Evolutionary conservation across 176 grass and related monocot species (phyloP).

Genomic region (Oryza nivara): DNA sequence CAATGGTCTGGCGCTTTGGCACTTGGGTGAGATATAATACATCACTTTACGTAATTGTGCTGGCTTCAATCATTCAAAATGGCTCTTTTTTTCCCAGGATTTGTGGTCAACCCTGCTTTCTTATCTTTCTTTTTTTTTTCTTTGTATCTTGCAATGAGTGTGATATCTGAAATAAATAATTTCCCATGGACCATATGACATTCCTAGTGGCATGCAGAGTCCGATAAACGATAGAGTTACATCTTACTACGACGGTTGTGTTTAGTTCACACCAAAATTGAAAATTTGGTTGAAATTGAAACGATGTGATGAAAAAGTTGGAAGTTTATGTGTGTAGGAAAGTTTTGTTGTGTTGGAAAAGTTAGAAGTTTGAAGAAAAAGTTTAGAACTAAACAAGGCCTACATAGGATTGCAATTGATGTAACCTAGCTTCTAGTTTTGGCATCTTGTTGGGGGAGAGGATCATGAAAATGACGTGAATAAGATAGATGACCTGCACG

Average conservation of each 20-base stretch:
- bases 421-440: slow-evolving; percentile 1
- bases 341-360: too few species aligned
- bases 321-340: too few species aligned
- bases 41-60: background rate
- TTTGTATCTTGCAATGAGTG: background rate
- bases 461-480: slow-evolving; percentile 5
- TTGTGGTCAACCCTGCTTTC: background rate
- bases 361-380: too few species aligned
- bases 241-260: background rate
- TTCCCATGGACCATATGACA: background rate
- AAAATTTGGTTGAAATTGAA: too few species aligned
- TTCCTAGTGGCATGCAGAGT: background rate
- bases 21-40: slow-evolving; percentile 70
- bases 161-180: background rate
- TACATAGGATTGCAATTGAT: background rate
- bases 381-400: too few species aligned
- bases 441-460: slow-evolving; percentile 1
- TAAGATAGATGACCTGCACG: background rate
- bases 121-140: background rate
- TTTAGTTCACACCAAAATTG: too few species aligned
- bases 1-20: slow-evolving; percentile 97
- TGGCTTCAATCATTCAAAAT: slow-evolving; percentile 9
- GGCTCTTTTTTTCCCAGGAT: background rate
- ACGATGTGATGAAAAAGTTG: too few species aligned
- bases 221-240: background rate